A percentile compares a stretch with the other conserved stretches of the same genome.
Conservation (phyloP, 2,329 filamentous ascomycete species). For the Cadophora sp. region DNA sequence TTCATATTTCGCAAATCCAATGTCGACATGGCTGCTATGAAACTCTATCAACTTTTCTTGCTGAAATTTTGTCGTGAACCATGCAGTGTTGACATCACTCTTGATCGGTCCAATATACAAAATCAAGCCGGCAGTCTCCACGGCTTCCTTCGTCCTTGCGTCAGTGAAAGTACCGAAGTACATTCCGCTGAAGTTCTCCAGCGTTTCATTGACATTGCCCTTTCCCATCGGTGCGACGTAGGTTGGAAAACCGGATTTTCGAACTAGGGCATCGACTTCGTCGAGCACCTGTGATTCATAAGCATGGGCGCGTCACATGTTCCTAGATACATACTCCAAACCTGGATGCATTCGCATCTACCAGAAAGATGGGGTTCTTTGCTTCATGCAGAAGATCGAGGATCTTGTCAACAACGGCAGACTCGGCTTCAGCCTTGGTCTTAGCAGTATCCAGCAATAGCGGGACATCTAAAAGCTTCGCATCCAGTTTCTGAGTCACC, state of each 20-base stretch:
- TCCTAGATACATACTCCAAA: neutral
- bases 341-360: constrained; percentile 3
- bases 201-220: constrained; percentile 77
- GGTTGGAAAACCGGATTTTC: constrained; percentile 64
- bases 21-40: constrained; percentile 72
- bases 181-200: constrained; percentile 78
- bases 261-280: constrained; percentile 54
- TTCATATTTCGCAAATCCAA: constrained; percentile 74
- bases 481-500: constrained; percentile 75
- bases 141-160: constrained; percentile 62
- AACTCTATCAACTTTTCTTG: constrained; percentile 79
- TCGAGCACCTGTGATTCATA: constrained; percentile 62
- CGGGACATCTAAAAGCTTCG: constrained; percentile 68
- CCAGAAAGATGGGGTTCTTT: neutral
- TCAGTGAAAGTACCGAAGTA: constrained; percentile 80
- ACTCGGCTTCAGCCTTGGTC: constrained; percentile 73
- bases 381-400: neutral
- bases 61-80: constrained; percentile 78
- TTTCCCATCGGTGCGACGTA: constrained; percentile 90
- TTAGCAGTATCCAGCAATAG: constrained; percentile 67
- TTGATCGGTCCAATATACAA: constrained; percentile 69
- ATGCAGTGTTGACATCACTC: constrained; percentile 49
- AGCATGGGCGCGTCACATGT: neutral
- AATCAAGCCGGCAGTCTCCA: constrained; percentile 73
- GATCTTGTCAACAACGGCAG: constrained; percentile 1